Evolutionary conservation across 805 yeast genomes (phyloP).

Genomic region (Ogataea siamensis): DNA sequence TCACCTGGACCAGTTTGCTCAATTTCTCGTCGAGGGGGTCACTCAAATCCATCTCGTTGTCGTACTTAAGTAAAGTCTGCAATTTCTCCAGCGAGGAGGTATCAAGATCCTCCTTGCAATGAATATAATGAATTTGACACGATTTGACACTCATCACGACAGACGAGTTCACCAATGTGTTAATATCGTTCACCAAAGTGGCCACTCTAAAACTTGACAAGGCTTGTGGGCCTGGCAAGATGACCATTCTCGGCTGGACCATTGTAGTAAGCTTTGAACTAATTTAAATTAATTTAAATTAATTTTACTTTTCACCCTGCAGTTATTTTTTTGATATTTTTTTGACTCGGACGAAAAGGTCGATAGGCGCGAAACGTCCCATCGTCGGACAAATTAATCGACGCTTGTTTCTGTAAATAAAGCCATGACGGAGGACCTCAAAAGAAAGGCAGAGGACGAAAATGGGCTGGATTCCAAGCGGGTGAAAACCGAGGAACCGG

Average conservation of each 20-base stretch:
- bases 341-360: slow-evolving; percentile 4
- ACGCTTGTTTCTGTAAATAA: background rate
- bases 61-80: slow-evolving; percentile 69
- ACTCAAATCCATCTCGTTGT: slow-evolving; percentile 54
- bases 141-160: slow-evolving; percentile 71
- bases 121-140: slow-evolving; percentile 77
- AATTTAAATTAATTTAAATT: slow-evolving; percentile 5
- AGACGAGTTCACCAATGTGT: slow-evolving; percentile 63
- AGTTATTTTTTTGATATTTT: background rate
- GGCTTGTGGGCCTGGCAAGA: slow-evolving; percentile 87
- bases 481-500: slow-evolving; percentile 5
- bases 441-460: slow-evolving; percentile 11
- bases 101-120: slow-evolving; percentile 45
- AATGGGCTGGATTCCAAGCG: slow-evolving; percentile 3
- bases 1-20: slow-evolving; percentile 25
- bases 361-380: slow-evolving; percentile 4
- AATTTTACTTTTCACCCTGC: slow-evolving; percentile 1
- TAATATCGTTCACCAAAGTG: slow-evolving; percentile 68
- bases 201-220: slow-evolving; percentile 83
- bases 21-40: slow-evolving; percentile 35
- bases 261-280: slow-evolving; percentile 3
- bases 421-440: slow-evolving; percentile 10
- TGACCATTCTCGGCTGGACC: slow-evolving; percentile 35
- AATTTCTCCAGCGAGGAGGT: slow-evolving; percentile 47
- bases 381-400: background rate